These are phyloP conservation scores for Parasitella parasitica DNA, from an alignment of 371 early-diverging fungal genomes.

Conservation along the genomic window DNA sequence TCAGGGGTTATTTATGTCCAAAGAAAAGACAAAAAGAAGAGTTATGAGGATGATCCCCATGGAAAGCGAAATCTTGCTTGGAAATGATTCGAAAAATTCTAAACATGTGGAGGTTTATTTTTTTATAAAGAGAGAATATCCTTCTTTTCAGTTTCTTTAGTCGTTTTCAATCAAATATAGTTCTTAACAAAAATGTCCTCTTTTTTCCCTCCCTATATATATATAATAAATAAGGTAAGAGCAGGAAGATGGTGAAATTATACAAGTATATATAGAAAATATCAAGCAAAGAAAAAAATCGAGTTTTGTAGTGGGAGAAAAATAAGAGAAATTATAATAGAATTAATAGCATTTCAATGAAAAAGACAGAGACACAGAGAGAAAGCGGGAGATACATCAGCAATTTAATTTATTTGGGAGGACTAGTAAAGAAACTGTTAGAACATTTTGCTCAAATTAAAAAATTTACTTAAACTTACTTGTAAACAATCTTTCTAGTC, in stretches of 20 bases:
- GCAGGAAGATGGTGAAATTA: not conserved
- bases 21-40: constrained; percentile 5
- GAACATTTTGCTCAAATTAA: not conserved
- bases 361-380: not conserved
- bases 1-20: constrained; percentile 44
- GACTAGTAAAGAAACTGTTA: not conserved
- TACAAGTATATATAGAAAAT: not conserved
- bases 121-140: not conserved
- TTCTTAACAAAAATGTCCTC: not conserved
- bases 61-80: constrained; percentile 3
- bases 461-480: constrained; percentile 30
- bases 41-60: constrained; percentile 17
- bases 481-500: constrained; percentile 81
- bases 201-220: too few relatives aligned
- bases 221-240: not conserved
- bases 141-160: not conserved
- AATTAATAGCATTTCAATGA: not conserved
- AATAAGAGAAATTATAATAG: not conserved
- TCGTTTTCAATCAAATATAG: not conserved
- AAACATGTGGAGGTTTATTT: not conserved
- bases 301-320: not conserved
- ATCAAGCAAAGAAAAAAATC: not conserved
- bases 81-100: not conserved
- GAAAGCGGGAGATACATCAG: not conserved
- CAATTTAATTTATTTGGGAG: constrained; percentile 19